A percentile compares a stretch with the other conserved stretches of the same genome.
phyloP scores from a whole-genome alignment of 257 asterid genomes.

The Parsonsia alboflavescens region DNA sequence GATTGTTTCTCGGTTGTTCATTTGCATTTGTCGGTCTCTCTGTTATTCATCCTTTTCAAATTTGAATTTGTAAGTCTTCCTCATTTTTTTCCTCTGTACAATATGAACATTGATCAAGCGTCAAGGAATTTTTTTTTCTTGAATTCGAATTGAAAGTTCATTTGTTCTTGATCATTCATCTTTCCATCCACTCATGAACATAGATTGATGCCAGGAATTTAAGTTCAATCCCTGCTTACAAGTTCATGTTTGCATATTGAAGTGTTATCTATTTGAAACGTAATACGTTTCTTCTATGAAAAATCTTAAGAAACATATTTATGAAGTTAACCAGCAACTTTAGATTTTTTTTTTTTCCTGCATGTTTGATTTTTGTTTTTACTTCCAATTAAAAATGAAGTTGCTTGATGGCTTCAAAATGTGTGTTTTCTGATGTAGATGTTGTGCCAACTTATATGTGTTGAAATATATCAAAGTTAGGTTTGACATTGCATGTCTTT shows the following conservation, averaged over 20 bases:
- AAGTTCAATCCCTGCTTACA: neutral
- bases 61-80: neutral
- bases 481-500: constrained; percentile 12
- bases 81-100: neutral
- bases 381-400: neutral
- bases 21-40: no score
- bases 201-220: constrained; percentile 14
- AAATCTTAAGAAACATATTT: neutral
- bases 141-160: neutral
- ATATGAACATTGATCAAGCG: neutral
- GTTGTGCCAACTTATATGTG: constrained; percentile 7
- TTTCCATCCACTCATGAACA: neutral
- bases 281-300: neutral
- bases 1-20: neutral
- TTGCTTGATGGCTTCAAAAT: neutral
- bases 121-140: no score
- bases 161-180: neutral
- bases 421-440: neutral
- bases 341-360: neutral
- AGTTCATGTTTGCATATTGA: neutral
- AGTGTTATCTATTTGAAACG: neutral
- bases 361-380: neutral
- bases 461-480: neutral
- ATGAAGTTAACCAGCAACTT: neutral
- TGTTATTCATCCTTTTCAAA: no score